Evolutionary conservation across 805 yeast genomes (phyloP).

Genomic region (Wickerhamiella sergipiensis): DNA sequence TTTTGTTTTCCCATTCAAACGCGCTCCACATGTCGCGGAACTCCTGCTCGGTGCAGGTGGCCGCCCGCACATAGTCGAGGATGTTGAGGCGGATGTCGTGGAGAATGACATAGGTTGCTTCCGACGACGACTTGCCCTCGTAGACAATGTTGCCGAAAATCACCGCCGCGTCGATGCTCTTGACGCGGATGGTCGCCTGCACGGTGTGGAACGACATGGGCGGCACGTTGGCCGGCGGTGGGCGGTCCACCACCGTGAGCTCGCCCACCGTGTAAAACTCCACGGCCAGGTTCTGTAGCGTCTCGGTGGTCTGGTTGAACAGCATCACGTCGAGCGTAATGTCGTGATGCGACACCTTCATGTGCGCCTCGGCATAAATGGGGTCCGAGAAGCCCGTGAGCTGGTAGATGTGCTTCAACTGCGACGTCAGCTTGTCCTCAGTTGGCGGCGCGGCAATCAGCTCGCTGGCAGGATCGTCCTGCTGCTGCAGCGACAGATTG

Average conservation of each 20-base stretch:
- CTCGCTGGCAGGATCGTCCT: conserved; percentile 1
- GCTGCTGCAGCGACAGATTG: conserved; percentile 1
- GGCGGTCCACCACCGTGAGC: conserved; percentile 83
- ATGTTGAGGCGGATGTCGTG: conserved; percentile 93
- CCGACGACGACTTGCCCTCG: conserved; percentile 90
- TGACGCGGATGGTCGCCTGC: conserved; percentile 81
- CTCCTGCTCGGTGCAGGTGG: conserved; percentile 72
- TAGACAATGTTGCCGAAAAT: conserved; percentile 94
- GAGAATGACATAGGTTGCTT: conserved; percentile 76
- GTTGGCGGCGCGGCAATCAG: not conserved
- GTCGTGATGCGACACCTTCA: conserved; percentile 92
- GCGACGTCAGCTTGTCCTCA: conserved; percentile 36
- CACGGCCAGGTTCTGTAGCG: conserved; percentile 79
- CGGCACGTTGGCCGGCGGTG: conserved; percentile 78
- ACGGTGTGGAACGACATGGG: conserved; percentile 95
- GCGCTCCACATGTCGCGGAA: conserved; percentile 99
- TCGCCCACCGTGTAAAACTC: conserved; percentile 96
- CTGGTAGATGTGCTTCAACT: conserved; percentile 77
- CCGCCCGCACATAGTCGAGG: conserved; percentile 95
- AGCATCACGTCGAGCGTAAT: conserved; percentile 85
- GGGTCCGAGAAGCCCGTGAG: conserved; percentile 98
- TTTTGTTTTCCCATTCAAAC: conserved; percentile 98
- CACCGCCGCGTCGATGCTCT: conserved; percentile 96
- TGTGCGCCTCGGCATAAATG: conserved; percentile 93
- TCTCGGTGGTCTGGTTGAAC: conserved; percentile 84